Conservation (phyloP, 1,284 basidiomycete species). For the Microbotryum intermedium region DNA sequence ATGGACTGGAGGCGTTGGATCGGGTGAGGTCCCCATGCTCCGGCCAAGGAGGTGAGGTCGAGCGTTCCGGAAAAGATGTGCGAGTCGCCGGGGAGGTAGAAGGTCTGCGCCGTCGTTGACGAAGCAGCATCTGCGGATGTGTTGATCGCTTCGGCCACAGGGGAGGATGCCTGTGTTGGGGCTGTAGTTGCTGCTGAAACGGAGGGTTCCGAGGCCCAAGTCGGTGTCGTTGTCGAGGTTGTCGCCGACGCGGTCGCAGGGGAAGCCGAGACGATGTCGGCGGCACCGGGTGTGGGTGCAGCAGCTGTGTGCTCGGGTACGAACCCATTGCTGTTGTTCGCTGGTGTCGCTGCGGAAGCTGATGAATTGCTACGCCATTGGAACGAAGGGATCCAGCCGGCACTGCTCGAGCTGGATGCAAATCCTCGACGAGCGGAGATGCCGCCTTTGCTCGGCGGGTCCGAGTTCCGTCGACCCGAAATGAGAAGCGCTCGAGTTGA, state of each 20-base stretch:
- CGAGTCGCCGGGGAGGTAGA: slow-evolving; percentile 1
- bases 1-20: slow-evolving; percentile 30
- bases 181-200: slow-evolving; percentile 5
- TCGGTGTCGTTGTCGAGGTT: no score
- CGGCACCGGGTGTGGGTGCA: no score
- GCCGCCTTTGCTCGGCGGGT: no score
- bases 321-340: no score
- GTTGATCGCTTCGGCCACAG: background rate
- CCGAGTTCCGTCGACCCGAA: no score
- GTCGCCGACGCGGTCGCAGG: background rate
- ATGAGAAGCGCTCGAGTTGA: no score
- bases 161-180: background rate
- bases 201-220: background rate
- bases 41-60: slow-evolving; percentile 23
- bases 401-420: background rate
- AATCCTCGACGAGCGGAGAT: background rate
- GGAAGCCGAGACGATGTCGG: background rate
- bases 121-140: background rate
- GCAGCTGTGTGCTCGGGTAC: no score
- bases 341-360: background rate
- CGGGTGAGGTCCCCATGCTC: slow-evolving; percentile 27
- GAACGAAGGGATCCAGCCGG: slow-evolving; percentile 6
- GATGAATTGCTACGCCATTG: background rate
- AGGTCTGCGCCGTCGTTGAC: background rate
- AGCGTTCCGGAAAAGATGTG: slow-evolving; percentile 23